These are phyloP conservation scores for Penicillium soppii DNA, from an alignment of 495 filamentous ascomycete genomes.

Conservation along the genomic window DNA sequence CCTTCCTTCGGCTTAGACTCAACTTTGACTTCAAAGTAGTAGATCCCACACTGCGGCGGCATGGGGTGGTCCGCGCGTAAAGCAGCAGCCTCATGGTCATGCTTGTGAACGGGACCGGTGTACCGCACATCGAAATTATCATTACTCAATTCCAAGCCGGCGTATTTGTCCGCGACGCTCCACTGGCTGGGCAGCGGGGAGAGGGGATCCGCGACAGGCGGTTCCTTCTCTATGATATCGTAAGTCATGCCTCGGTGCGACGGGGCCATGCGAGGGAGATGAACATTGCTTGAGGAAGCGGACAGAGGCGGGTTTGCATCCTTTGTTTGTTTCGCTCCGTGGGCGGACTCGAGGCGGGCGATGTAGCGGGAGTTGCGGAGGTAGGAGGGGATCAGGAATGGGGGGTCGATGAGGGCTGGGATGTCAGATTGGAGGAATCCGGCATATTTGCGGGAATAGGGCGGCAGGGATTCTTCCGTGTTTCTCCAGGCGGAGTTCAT, in stretches of 20 bases:
- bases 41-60: slow-evolving; percentile 89
- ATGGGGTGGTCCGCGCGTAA: slow-evolving; percentile 86
- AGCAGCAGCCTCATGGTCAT: slow-evolving; percentile 81
- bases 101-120: slow-evolving; percentile 55
- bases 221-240: slow-evolving; percentile 80
- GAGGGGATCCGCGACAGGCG: slow-evolving; percentile 53
- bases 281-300: slow-evolving; percentile 61
- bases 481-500: slow-evolving; percentile 43
- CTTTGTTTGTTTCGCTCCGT: slow-evolving; percentile 58
- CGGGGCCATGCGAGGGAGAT: slow-evolving; percentile 64
- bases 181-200: slow-evolving; percentile 77
- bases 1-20: slow-evolving; percentile 82
- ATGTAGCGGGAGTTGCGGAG: slow-evolving; percentile 75
- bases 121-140: slow-evolving; percentile 82
- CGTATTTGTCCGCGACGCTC: slow-evolving; percentile 74
- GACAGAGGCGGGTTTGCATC: slow-evolving; percentile 52
- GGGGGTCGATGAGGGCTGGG: slow-evolving; percentile 28
- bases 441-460: slow-evolving; percentile 64
- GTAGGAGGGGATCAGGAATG: slow-evolving; percentile 80
- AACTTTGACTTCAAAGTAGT: slow-evolving; percentile 95
- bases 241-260: slow-evolving; percentile 81
- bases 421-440: slow-evolving; percentile 40
- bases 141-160: slow-evolving; percentile 68
- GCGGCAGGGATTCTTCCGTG: slow-evolving; percentile 43
- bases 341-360: slow-evolving; percentile 66